Percentiles rank a stretch among this genome's conserved stretches.
phyloP scores from a whole-genome alignment of 352 stramenopile genomes.

The Globisporangium irregulare region DNA sequence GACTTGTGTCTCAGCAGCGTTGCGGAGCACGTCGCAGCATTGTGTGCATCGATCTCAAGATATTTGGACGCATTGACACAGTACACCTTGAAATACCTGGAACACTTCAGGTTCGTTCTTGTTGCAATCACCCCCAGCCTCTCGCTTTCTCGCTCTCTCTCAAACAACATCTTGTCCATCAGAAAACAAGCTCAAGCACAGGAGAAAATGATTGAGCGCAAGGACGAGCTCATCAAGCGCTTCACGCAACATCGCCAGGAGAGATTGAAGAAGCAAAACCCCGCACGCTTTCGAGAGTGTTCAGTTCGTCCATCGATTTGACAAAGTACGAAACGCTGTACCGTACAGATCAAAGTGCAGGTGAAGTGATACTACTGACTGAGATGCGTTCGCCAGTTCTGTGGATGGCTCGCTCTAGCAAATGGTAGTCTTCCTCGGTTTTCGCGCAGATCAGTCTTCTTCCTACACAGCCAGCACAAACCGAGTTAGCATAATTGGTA shows the following conservation, averaged over 20 bases:
- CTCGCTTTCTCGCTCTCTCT: slow-evolving; percentile 9
- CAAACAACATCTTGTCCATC: background rate
- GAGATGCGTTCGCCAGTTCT: slow-evolving; percentile 18
- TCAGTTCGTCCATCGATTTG: slow-evolving; percentile 30
- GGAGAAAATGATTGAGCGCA: slow-evolving; percentile 57
- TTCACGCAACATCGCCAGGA: slow-evolving; percentile 64
- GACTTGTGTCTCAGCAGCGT: slow-evolving; percentile 8
- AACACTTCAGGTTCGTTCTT: slow-evolving; percentile 24
- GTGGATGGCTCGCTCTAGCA: slow-evolving; percentile 23
- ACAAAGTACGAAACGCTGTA: slow-evolving; percentile 2
- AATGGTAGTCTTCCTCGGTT: slow-evolving; percentile 23
- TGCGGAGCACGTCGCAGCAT: slow-evolving; percentile 21
- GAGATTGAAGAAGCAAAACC: slow-evolving; percentile 30
- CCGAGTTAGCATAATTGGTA: too few species aligned
- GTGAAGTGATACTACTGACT: background rate
- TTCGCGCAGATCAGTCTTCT: slow-evolving; percentile 25
- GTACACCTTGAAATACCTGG: slow-evolving; percentile 24
- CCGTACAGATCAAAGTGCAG: too few species aligned
- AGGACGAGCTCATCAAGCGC: slow-evolving; percentile 50
- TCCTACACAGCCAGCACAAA: slow-evolving; percentile 9
- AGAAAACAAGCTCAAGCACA: slow-evolving; percentile 39
- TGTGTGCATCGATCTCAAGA: slow-evolving; percentile 27
- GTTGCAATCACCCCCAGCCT: background rate
- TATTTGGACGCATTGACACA: slow-evolving; percentile 24
- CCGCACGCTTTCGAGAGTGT: slow-evolving; percentile 52